Conservation (phyloP, 2,329 filamentous ascomycete genomes). For the Alternaria gaisen region DNA sequence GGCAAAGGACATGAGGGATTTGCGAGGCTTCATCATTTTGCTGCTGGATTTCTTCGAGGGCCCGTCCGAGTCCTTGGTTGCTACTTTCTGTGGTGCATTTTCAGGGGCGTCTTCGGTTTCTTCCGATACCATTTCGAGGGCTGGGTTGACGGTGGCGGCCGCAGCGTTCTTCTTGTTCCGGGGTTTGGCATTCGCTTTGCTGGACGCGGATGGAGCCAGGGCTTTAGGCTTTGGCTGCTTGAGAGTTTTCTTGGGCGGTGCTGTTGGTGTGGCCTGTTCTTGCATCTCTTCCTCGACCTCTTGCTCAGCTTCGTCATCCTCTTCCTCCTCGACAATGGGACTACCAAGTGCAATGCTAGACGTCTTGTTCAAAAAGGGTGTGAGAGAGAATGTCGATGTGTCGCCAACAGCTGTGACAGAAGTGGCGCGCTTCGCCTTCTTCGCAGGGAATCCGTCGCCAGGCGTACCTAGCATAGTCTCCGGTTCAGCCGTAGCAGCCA, state of each 20-base stretch:
- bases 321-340: slow-evolving; percentile 49
- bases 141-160: slow-evolving; percentile 33
- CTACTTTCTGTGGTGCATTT: slow-evolving; percentile 40
- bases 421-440: slow-evolving; percentile 59
- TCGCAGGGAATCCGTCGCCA: slow-evolving; percentile 56
- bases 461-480: slow-evolving; percentile 61
- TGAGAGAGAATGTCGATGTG: slow-evolving; percentile 93
- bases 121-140: slow-evolving; percentile 56
- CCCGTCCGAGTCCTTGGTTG: slow-evolving; percentile 47
- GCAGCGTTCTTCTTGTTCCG: slow-evolving; percentile 47
- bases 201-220: slow-evolving; percentile 56
- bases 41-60: slow-evolving; percentile 46
- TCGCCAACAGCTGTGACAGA: slow-evolving; percentile 72
- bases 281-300: slow-evolving; percentile 32
- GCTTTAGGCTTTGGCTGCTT: slow-evolving; percentile 52
- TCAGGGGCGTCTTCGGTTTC: slow-evolving; percentile 53
- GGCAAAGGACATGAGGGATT: slow-evolving; percentile 59
- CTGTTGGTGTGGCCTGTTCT: slow-evolving; percentile 42
- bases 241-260: slow-evolving; percentile 38
- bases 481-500: slow-evolving; percentile 55
- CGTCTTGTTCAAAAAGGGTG: slow-evolving; percentile 85
- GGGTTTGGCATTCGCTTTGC: slow-evolving; percentile 56
- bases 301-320: slow-evolving; percentile 33
- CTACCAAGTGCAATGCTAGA: slow-evolving; percentile 64
- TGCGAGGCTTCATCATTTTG: slow-evolving; percentile 55